Evolutionary conservation across 805 yeast genomes (phyloP), one percentile per base, ranked within the genome.

Genomic region (Torulaspora maleeae): DNA sequence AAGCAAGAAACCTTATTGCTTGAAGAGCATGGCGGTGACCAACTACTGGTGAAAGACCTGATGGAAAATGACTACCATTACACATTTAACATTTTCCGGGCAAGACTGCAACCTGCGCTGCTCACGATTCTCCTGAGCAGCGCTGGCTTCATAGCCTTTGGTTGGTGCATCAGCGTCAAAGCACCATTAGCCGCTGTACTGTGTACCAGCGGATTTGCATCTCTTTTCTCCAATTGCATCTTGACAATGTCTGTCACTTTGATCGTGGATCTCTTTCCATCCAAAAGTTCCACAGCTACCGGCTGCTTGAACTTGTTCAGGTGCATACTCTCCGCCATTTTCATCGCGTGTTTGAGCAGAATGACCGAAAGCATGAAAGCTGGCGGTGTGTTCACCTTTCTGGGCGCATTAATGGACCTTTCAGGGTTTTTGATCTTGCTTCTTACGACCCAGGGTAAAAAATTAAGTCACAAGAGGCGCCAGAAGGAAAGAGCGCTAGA

Each of bases 321-420:
- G 54, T 89, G 96, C 59, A 69, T 77, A n/a, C 55, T 79, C 38
- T 82, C 83, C 25, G 95, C 95, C 0, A 73, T 78, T 1, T 80
- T 84, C 35, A 73, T 83, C 16, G 93, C 86, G 0, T 81, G 80
- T 2, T 69, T 86, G 16, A 74, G 79, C 16, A 72, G 67, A 39
- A 84, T 89, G 91, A 69, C 72, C 11, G 44, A 45, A 0, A 49
- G 67, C 0, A 70, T 89, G 77, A 78, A 78, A 0, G 64, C 77
- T 10, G 96, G 96, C 1, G 93, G 95, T 13, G 76, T 86, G 1
- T 86, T 80, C 56, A 81, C 95, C 0, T 70, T 88, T n/a, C 64
- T 86, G 72, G 80, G 82, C 2, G 81, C 72, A 0, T 42, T 82
- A 1, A 70, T 75, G 4, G 19, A 59, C 6, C 17, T 57, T 1